phyloP scores from a whole-genome alignment of 306 rosid species.

The Medicago arabica region DNA sequence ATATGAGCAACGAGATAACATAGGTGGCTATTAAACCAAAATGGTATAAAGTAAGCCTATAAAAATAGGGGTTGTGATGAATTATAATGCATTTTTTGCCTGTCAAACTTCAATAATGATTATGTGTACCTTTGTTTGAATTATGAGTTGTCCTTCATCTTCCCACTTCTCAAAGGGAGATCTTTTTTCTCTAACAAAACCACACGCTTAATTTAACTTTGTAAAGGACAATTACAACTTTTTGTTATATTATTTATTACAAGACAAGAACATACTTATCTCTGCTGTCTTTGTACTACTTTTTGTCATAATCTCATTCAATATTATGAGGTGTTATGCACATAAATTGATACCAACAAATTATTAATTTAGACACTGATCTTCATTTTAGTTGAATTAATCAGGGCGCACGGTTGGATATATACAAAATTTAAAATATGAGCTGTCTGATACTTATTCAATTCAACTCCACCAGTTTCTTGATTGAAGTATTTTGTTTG shows the following conservation, averaged over 20 bases:
- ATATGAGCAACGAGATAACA: constrained; percentile 10
- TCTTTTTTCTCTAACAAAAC: constrained; percentile 33
- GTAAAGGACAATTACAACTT: constrained; percentile 32
- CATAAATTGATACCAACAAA: constrained; percentile 19
- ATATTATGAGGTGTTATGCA: constrained; percentile 26
- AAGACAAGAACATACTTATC: constrained; percentile 37
- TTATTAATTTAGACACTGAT: not conserved
- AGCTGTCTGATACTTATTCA: too few species aligned
- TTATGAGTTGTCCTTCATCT: constrained; percentile 45
- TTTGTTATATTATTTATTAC: constrained; percentile 39
- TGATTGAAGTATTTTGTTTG: too few species aligned
- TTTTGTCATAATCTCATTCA: constrained; percentile 38
- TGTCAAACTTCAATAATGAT: constrained; percentile 59
- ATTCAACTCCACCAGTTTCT: too few species aligned
- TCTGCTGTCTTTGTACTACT: constrained; percentile 40
- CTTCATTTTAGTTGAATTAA: not conserved
- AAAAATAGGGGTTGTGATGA: constrained; percentile 47
- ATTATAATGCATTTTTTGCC: constrained; percentile 46
- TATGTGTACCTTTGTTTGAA: constrained; percentile 44
- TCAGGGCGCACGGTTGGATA: too few species aligned
- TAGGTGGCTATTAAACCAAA: constrained; percentile 39
- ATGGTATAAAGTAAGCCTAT: constrained; percentile 45
- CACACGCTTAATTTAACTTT: constrained; percentile 44
- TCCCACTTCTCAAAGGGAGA: constrained; percentile 11
- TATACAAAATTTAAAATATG: too few species aligned